These are phyloP conservation scores for Beauveria sp. DNA, from an alignment of 2,329 filamentous ascomycete genomes.

Conservation along the genomic window DNA sequence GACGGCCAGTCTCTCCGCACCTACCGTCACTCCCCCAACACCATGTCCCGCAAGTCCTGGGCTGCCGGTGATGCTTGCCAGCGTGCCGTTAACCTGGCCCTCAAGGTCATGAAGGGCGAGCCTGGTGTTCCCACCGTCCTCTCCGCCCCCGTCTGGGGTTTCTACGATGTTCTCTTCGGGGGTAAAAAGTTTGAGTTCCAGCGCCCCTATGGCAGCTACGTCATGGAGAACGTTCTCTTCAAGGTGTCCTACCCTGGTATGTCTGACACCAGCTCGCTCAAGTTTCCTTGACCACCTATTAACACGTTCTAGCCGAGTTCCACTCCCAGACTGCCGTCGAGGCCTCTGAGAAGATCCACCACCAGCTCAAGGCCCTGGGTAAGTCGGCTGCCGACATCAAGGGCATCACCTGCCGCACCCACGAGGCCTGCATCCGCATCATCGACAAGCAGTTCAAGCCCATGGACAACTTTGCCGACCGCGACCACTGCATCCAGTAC, in stretches of 20 bases:
- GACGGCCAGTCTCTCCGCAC: constrained; percentile 94
- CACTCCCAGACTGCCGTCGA: constrained; percentile 98
- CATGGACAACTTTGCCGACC: constrained; percentile 99
- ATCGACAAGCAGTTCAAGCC: constrained; percentile 99
- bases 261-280: constrained; percentile 19
- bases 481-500: constrained; percentile 99
- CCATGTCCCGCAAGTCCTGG: constrained; percentile 99
- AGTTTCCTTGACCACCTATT: not conserved
- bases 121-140: constrained; percentile 86
- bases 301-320: constrained; percentile 62
- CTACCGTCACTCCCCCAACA: constrained; percentile 96
- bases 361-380: constrained; percentile 72
- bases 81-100: constrained; percentile 80
- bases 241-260: constrained; percentile 96
- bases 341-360: constrained; percentile 81
- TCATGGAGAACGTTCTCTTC: constrained; percentile 99
- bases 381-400: constrained; percentile 94
- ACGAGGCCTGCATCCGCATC: constrained; percentile 97
- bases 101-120: constrained; percentile 90
- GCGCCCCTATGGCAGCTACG: constrained; percentile 92
- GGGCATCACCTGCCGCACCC: constrained; percentile 85
- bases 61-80: constrained; percentile 97
- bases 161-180: constrained; percentile 97
- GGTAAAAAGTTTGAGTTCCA: constrained; percentile 96
- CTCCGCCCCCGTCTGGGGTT: constrained; percentile 89